Percentiles rank a stretch among this genome's conserved stretches.
Conservation (phyloP, 2,329 filamentous ascomycete genomes). For the Microsporum canis region DNA sequence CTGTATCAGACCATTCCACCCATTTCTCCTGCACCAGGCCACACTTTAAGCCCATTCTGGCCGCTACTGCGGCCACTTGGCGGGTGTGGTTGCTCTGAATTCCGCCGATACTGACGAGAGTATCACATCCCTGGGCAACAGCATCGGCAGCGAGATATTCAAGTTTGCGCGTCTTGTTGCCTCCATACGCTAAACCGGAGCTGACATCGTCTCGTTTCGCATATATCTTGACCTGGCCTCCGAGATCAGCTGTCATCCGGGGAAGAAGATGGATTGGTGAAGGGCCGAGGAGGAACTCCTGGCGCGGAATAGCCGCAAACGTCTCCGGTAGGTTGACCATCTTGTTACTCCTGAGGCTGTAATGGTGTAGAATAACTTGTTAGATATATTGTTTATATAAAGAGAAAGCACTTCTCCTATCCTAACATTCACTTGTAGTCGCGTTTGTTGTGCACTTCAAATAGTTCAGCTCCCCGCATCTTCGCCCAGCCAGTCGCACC, state of each 20-base stretch:
- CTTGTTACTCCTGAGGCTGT: neutral
- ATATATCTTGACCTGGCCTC: constrained; percentile 51
- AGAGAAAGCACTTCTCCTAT: neutral
- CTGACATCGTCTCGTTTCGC: constrained; percentile 64
- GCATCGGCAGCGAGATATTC: constrained; percentile 60
- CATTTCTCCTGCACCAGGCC: constrained; percentile 55
- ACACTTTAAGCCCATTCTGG: constrained; percentile 42
- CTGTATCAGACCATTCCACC: constrained; percentile 51
- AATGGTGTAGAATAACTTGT: neutral
- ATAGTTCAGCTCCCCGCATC: neutral
- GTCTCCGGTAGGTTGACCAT: constrained; percentile 43
- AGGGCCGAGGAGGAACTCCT: constrained; percentile 53
- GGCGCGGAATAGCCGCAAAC: constrained; percentile 52
- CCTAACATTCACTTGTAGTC: neutral
- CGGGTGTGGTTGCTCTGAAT: constrained; percentile 61
- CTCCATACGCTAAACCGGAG: constrained; percentile 55
- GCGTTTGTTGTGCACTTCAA: neutral
- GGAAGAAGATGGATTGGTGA: constrained; percentile 58
- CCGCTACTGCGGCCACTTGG: constrained; percentile 52
- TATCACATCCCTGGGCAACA: constrained; percentile 45
- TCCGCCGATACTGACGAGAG: constrained; percentile 55
- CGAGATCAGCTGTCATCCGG: constrained; percentile 51
- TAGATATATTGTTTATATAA: neutral
- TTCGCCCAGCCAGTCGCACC: neutral
- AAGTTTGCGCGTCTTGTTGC: constrained; percentile 59